Conservation (phyloP, 306 rosid species). For the Luffa acutangula region DNA sequence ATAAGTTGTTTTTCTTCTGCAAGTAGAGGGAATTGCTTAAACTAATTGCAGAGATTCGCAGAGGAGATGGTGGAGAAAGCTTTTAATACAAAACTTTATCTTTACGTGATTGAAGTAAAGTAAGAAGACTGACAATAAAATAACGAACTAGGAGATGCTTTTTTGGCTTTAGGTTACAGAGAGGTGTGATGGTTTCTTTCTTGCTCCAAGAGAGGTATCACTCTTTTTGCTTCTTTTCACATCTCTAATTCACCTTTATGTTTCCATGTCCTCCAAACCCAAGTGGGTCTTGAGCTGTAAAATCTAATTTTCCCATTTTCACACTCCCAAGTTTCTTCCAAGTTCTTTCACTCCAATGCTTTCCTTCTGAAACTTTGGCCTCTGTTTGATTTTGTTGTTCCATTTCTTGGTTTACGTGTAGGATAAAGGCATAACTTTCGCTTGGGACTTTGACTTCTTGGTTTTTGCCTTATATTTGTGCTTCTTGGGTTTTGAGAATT, state of each 20-base stretch:
- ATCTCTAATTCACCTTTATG: constrained; percentile 56
- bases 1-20: constrained; percentile 7
- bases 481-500: constrained; percentile 12
- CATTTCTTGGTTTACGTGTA: constrained; percentile 15
- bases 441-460: constrained; percentile 21
- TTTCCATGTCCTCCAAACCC: constrained; percentile 28
- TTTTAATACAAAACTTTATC: constrained; percentile 50
- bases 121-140: constrained; percentile 22
- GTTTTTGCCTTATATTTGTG: background rate
- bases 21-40: background rate
- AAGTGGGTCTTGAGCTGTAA: constrained; percentile 42
- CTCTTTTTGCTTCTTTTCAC: constrained; percentile 30
- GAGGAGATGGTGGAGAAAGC: constrained; percentile 42
- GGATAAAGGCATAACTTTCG: background rate
- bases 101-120: constrained; percentile 56
- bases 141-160: constrained; percentile 41
- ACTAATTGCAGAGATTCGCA: constrained; percentile 24
- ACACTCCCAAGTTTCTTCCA: constrained; percentile 11
- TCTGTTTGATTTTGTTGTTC: constrained; percentile 4
- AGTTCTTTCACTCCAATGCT: constrained; percentile 5
- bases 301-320: constrained; percentile 22
- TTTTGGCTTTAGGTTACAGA: constrained; percentile 14
- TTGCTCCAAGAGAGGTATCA: constrained; percentile 35
- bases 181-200: constrained; percentile 28
- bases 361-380: constrained; percentile 1